A percentile compares a stretch with the other conserved stretches of the same genome.
Evolutionary conservation across 306 rosid genomes (phyloP).

Genomic region (Cicer chorassanicum): DNA sequence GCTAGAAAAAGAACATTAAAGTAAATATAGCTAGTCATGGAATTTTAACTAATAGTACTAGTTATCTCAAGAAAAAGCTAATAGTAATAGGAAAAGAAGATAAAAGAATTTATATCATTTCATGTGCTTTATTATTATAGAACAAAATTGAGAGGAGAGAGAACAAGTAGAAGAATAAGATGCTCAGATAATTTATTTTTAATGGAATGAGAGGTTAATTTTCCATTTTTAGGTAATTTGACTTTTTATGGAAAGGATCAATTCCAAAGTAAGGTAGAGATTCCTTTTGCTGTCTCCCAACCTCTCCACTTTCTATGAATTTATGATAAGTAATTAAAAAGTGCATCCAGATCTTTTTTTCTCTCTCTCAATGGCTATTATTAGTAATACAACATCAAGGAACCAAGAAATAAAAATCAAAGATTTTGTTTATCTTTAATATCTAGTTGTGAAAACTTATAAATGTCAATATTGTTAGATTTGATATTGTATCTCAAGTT

Average conservation of each 20-base stretch:
- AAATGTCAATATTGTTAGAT: no score
- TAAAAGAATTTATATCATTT: background rate
- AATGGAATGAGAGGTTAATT: constrained; percentile 38
- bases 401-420: constrained; percentile 14
- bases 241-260: constrained; percentile 58
- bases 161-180: background rate
- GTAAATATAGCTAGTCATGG: background rate
- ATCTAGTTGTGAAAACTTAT: no score
- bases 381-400: constrained; percentile 46
- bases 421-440: background rate
- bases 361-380: constrained; percentile 38
- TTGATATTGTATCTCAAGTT: no score
- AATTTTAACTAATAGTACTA: no score
- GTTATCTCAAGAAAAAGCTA: no score
- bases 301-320: constrained; percentile 13
- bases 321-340: constrained; percentile 30
- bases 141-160: background rate
- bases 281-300: constrained; percentile 38
- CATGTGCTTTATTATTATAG: background rate
- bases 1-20: background rate
- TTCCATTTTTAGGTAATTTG: constrained; percentile 52
- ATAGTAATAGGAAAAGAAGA: no score
- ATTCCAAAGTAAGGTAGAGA: constrained; percentile 53
- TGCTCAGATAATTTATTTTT: constrained; percentile 32
- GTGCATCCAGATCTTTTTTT: constrained; percentile 28